Conservation (phyloP, 2,329 filamentous ascomycete genomes). For the Diaporthe vaccinii region DNA sequence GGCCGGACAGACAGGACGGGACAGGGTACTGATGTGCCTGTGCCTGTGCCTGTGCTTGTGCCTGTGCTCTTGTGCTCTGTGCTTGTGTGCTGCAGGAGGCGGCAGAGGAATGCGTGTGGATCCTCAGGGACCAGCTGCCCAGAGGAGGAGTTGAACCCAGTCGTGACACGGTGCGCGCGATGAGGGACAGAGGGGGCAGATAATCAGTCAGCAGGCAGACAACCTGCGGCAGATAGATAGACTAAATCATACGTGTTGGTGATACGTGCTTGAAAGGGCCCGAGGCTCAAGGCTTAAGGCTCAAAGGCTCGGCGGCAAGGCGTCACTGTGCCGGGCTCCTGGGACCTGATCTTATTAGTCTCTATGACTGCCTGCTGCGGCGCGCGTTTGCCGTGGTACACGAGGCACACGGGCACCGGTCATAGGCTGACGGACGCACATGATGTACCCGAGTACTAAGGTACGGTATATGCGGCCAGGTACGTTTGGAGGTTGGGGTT, state of each 20-base stretch:
- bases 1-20: not conserved
- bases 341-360: slow-evolving; percentile 27
- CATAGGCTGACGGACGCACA: not conserved
- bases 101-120: slow-evolving; percentile 21
- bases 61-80: not conserved
- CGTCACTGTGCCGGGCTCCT: slow-evolving; percentile 8
- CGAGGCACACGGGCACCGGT: not conserved
- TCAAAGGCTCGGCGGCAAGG: slow-evolving; percentile 8
- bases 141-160: not conserved
- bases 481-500: not conserved
- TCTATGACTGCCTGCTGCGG: not conserved
- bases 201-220: not conserved
- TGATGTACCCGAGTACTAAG: not conserved
- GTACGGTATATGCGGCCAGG: not conserved
- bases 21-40: slow-evolving; percentile 3
- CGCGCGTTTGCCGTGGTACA: not conserved
- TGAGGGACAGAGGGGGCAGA: not conserved
- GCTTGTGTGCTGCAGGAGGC: slow-evolving; percentile 11
- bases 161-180: not conserved
- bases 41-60: slow-evolving; percentile 5
- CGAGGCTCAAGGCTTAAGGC: not conserved
- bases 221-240: not conserved
- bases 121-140: slow-evolving; percentile 10
- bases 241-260: not conserved
- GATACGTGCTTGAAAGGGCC: not conserved